Evolutionary conservation across 306 rosid species (phyloP).

Genomic region (Astragalus glycyphyllos): DNA sequence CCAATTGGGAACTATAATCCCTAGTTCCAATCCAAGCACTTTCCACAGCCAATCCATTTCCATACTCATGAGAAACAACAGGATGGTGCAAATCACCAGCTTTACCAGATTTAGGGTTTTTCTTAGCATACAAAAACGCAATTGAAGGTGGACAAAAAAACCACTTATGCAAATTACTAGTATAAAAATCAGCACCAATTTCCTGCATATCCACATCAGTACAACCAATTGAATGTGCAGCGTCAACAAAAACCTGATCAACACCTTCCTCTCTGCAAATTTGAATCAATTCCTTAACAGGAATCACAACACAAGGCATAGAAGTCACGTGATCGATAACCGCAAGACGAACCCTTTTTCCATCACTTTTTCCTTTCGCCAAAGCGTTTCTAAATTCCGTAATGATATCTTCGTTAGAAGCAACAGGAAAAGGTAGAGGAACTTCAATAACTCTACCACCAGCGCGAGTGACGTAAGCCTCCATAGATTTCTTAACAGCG

Average conservation of each 20-base stretch:
- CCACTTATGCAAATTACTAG: slow-evolving; percentile 97
- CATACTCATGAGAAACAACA: slow-evolving; percentile 96
- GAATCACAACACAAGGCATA: slow-evolving; percentile 91
- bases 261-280: slow-evolving; percentile 98
- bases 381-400: slow-evolving; percentile 74
- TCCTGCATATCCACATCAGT: slow-evolving; percentile 83
- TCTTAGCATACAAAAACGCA: slow-evolving; percentile 74
- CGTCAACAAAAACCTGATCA: slow-evolving; percentile 88
- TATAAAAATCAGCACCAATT: slow-evolving; percentile 94
- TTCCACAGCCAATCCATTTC: slow-evolving; percentile 89
- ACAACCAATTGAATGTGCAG: slow-evolving; percentile 96
- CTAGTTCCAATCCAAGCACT: slow-evolving; percentile 99
- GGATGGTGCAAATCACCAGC: slow-evolving; percentile 80
- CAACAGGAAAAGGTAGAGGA: slow-evolving; percentile 83
- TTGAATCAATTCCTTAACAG: slow-evolving; percentile 75
- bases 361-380: slow-evolving; percentile 71
- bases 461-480: slow-evolving; percentile 86
- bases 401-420: slow-evolving; percentile 71
- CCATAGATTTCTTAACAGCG: slow-evolving; percentile 85
- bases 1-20: slow-evolving; percentile 93
- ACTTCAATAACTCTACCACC: slow-evolving; percentile 90
- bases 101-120: slow-evolving; percentile 35
- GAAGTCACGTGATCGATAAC: slow-evolving; percentile 97
- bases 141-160: slow-evolving; percentile 94
- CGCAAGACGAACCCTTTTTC: slow-evolving; percentile 77